Evolutionary conservation across 345 rosid genomes (phyloP).

Genomic region (Ceriops zippeliana): DNA sequence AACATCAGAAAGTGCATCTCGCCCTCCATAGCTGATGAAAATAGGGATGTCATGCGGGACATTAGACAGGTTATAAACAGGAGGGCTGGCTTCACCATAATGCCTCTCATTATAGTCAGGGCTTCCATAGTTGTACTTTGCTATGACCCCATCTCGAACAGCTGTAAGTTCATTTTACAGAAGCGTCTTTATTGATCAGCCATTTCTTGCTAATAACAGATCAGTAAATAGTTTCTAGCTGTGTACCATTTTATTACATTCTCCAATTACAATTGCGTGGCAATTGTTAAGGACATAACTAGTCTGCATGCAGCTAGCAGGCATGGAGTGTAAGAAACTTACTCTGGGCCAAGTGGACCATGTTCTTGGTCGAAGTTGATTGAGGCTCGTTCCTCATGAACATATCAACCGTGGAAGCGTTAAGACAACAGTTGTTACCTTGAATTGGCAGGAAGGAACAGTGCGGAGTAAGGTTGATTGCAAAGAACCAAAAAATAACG

Average conservation of each 20-base stretch:
- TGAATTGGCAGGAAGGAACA: neutral
- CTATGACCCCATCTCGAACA: slow-evolving; percentile 53
- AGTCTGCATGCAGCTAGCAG: neutral
- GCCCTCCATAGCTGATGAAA: slow-evolving; percentile 74
- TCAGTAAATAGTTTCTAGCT: no score
- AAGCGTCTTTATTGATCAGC: neutral
- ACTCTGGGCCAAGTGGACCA: slow-evolving; percentile 90
- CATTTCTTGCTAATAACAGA: no score
- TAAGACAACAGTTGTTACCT: slow-evolving; percentile 90
- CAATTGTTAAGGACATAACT: neutral
- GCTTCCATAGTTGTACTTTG: slow-evolving; percentile 75
- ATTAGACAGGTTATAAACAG: slow-evolving; percentile 69
- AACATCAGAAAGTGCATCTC: slow-evolving; percentile 61
- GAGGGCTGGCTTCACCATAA: slow-evolving; percentile 61
- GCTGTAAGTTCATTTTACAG: slow-evolving; percentile 33
- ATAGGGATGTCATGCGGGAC: slow-evolving; percentile 64
- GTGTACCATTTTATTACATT: no score
- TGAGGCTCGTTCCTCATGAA: slow-evolving; percentile 70
- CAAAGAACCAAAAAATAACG: no score
- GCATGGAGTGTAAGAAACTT: slow-evolving; percentile 20
- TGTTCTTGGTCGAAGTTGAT: slow-evolving; percentile 73
- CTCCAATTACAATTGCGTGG: neutral
- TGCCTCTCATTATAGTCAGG: slow-evolving; percentile 41
- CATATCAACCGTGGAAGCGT: slow-evolving; percentile 53
- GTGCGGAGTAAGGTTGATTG: neutral